A percentile compares a stretch with the other conserved stretches of the same genome.
Evolutionary conservation across 2,329 filamentous ascomycete genomes (phyloP).

Genomic region (Albifimbria verrucaria): DNA sequence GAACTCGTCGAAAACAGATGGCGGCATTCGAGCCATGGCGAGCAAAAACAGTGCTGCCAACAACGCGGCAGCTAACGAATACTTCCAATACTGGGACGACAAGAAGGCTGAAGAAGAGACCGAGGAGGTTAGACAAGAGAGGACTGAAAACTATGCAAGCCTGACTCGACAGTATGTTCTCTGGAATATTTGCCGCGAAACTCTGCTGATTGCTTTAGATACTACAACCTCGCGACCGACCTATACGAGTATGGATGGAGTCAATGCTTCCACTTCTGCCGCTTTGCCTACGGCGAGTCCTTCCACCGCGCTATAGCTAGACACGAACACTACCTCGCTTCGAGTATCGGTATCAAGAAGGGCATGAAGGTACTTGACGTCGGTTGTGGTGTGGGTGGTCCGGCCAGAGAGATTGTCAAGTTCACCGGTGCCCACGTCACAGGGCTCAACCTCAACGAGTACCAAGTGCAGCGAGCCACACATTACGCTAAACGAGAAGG

Average conservation of each 20-base stretch:
- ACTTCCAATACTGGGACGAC: constrained; percentile 91
- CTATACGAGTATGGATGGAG: constrained; percentile 95
- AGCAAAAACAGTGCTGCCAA: constrained; percentile 71
- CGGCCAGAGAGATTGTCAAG: constrained; percentile 90
- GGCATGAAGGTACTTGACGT: constrained; percentile 89
- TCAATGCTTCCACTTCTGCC: constrained; percentile 91
- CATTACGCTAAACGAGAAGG: constrained; percentile 77
- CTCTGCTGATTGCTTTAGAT: constrained; percentile 43
- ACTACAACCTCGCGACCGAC: constrained; percentile 90
- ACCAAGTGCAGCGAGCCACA: constrained; percentile 87
- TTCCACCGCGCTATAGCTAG: constrained; percentile 88
- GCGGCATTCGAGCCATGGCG: constrained; percentile 76
- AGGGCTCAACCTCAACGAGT: constrained; percentile 96
- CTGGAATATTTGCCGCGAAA: background rate
- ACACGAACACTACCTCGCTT: constrained; percentile 92
- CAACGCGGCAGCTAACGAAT: constrained; percentile 74
- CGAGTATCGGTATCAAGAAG: constrained; percentile 75
- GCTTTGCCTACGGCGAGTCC: constrained; percentile 77
- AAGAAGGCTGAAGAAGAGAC: constrained; percentile 74
- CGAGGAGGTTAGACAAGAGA: constrained; percentile 60
- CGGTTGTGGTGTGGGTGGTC: constrained; percentile 89
- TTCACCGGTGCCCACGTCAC: constrained; percentile 83
- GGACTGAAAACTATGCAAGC: constrained; percentile 81
- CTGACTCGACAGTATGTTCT: constrained; percentile 74
- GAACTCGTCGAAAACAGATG: constrained; percentile 58